Evolutionary conservation across 106 monocot species (phyloP).

Genomic region (Ottelia alismoides): DNA sequence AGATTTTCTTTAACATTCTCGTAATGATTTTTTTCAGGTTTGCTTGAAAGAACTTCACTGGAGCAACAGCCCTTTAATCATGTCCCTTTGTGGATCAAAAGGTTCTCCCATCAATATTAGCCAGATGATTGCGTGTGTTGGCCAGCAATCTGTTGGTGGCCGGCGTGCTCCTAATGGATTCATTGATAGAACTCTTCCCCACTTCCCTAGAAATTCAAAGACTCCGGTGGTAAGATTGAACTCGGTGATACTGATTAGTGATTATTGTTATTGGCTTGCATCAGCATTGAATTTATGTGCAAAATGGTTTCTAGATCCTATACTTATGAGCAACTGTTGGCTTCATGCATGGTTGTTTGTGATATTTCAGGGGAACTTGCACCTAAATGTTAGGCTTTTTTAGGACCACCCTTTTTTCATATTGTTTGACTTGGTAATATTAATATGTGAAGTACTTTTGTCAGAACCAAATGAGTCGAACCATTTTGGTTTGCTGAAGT

Average conservation of each 20-base stretch:
- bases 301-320: too few relatives aligned
- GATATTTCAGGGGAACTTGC: too few relatives aligned
- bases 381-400: too few relatives aligned
- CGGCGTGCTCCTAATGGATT: slow-evolving; percentile 94
- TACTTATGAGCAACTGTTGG: too few relatives aligned
- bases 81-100: slow-evolving; percentile 99
- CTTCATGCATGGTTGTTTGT: too few relatives aligned
- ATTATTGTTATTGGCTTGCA: neutral
- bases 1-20: too few relatives aligned
- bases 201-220: slow-evolving; percentile 78
- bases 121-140: slow-evolving; percentile 97
- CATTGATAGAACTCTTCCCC: slow-evolving; percentile 88
- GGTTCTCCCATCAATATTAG: slow-evolving; percentile 93
- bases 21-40: slow-evolving; percentile 30
- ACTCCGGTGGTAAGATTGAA: slow-evolving; percentile 60
- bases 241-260: neutral
- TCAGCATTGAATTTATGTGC: too few relatives aligned
- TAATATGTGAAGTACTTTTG: too few relatives aligned
- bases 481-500: too few relatives aligned
- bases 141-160: slow-evolving; percentile 96
- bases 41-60: slow-evolving; percentile 85
- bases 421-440: too few relatives aligned
- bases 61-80: slow-evolving; percentile 97
- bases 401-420: too few relatives aligned
- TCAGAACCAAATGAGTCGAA: too few relatives aligned